Percentiles rank a stretch among this genome's conserved stretches.
phyloP scores from a whole-genome alignment of 495 filamentous ascomycete genomes.

The Parathielavia appendiculata region DNA sequence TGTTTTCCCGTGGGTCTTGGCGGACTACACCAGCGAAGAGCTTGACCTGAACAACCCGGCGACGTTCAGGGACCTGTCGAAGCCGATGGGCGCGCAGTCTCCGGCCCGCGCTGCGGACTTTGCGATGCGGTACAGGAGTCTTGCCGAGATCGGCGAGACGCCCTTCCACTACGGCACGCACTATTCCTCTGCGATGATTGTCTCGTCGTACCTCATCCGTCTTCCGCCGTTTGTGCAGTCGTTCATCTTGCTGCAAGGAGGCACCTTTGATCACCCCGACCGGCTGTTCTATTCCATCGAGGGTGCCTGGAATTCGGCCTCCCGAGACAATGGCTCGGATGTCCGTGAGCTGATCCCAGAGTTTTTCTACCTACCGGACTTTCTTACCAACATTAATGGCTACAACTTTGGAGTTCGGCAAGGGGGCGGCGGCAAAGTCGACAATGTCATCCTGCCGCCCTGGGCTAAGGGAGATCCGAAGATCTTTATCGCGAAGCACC shows the following conservation, averaged over 20 bases:
- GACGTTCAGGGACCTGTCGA: slow-evolving; percentile 85
- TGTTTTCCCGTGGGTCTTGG: slow-evolving; percentile 94
- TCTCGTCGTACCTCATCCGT: slow-evolving; percentile 90
- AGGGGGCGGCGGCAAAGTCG: slow-evolving; percentile 68
- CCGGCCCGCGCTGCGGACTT: slow-evolving; percentile 68
- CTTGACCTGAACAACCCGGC: slow-evolving; percentile 77
- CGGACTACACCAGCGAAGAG: slow-evolving; percentile 95
- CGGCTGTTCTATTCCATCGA: slow-evolving; percentile 90
- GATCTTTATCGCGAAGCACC: slow-evolving; percentile 89
- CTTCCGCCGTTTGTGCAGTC: slow-evolving; percentile 95
- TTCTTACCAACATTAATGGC: slow-evolving; percentile 81
- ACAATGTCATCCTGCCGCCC: slow-evolving; percentile 79
- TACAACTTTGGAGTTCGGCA: slow-evolving; percentile 91
- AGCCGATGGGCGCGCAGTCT: slow-evolving; percentile 95
- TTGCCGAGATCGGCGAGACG: slow-evolving; percentile 86
- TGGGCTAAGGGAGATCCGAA: slow-evolving; percentile 98
- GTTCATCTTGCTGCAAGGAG: slow-evolving; percentile 93
- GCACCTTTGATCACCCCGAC: slow-evolving; percentile 94
- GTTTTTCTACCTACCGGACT: slow-evolving; percentile 95
- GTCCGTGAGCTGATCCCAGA: slow-evolving; percentile 92
- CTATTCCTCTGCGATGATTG: slow-evolving; percentile 98
- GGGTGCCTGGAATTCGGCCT: slow-evolving; percentile 87
- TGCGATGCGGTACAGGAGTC: slow-evolving; percentile 73
- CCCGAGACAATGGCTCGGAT: slow-evolving; percentile 83
- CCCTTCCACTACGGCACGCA: slow-evolving; percentile 98